Evolutionary conservation across 768 basidiomycete species (phyloP), one percentile per base, ranked within the genome.

Genomic region (Hygrophoropsis aurantiaca): DNA sequence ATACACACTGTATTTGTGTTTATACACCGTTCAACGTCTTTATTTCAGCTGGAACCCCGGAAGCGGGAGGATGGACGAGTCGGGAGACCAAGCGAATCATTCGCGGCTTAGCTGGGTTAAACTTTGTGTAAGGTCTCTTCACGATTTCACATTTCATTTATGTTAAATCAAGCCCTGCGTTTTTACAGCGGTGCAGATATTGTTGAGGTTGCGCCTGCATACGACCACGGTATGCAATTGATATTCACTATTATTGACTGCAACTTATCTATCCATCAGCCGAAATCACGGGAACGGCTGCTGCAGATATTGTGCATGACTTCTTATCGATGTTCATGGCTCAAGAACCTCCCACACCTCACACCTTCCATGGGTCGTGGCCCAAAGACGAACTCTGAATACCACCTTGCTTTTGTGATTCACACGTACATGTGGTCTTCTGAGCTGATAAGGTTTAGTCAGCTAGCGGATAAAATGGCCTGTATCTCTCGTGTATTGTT

Each of bases 31-130:
- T 46, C 19, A 50, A 9, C 11, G 9, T 37, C 5, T 19, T 43
- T 13, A 50, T 39, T 34, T 4, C 58, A 89, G 85, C 90, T 47
- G 88, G 90, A 11, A 91, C 90, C 1, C 90, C 90, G 11, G 90
- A 92, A 62, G 74, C 84, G 2, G 90, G 90, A 25, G 90, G 90
- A 11, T 90, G 87, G 88, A 89, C 90, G 3, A 84, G 80, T 16
- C 80, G 89, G 40, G 90, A 91, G 66, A 73, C 89, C 34, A 90
- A 90, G 57, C 78, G 86, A 27, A 87, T 90, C 55, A 73, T 91
- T 42, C 80, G 90, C 49, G 90, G 90, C 11, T 73, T 92, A 11
- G 79, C 79, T 2, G 88, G 88, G 4, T 68, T 93, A 26, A 89
- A 90, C 60, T 82, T 90, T 47, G 81, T 91, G 88, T 89, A 69